Evolutionary conservation across 176 grass and related monocot genomes (phyloP).

Genomic region (Leersia perrieri): DNA sequence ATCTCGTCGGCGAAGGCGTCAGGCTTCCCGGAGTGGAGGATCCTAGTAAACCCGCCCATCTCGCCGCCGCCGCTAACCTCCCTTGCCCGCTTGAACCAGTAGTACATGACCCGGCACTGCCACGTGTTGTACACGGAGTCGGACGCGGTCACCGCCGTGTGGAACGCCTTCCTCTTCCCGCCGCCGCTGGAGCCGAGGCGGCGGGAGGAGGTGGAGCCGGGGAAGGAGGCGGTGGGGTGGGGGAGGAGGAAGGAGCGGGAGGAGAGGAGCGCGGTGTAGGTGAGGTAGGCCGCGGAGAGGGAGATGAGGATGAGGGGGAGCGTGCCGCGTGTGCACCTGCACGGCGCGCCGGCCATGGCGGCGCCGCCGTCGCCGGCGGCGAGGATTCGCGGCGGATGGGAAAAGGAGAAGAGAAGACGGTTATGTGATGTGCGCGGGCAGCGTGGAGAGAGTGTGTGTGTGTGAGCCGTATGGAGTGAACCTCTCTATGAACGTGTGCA

Average conservation of each 20-base stretch:
- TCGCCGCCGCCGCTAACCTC: conserved; percentile 33
- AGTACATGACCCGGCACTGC: conserved; percentile 97
- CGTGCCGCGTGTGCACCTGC: conserved; percentile 22
- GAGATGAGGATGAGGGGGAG: conserved; percentile 43
- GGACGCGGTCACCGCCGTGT: conserved; percentile 83
- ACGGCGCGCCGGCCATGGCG: no score
- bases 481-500: no score
- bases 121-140: conserved; percentile 76
- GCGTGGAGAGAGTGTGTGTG: no score
- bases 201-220: conserved; percentile 20
- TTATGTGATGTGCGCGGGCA: neutral
- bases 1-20: conserved; percentile 81
- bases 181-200: neutral
- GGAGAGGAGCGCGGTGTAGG: conserved; percentile 66
- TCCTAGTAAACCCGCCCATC: conserved; percentile 93
- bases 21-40: conserved; percentile 74
- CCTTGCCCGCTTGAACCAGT: conserved; percentile 87
- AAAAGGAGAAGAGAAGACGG: neutral
- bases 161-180: conserved; percentile 48
- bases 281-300: conserved; percentile 55
- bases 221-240: conserved; percentile 22
- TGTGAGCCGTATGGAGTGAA: no score
- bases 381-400: no score
- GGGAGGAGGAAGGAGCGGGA: conserved; percentile 32
- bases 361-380: no score